Conservation (phyloP, 148 eudicot species). For the Euryodendron excelsum region DNA sequence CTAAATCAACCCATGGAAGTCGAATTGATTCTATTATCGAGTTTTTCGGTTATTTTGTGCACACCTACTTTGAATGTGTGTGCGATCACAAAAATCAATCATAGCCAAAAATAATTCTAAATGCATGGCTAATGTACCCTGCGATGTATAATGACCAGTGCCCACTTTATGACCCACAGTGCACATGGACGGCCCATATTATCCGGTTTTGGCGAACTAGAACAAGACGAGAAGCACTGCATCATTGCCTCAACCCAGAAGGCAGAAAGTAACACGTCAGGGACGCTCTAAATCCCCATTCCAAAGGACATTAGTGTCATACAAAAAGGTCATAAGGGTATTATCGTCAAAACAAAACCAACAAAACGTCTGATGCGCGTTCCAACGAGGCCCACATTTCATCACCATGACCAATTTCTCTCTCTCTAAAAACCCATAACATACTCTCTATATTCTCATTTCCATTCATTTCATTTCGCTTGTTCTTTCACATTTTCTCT, state of each 20-base stretch:
- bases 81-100: too few relatives aligned
- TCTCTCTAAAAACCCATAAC: neutral
- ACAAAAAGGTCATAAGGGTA: constrained; percentile 19
- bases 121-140: too few relatives aligned
- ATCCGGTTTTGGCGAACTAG: neutral
- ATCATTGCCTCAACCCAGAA: neutral
- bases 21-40: too few relatives aligned
- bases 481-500: neutral
- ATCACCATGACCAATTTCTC: constrained; percentile 37
- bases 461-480: too few relatives aligned
- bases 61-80: too few relatives aligned
- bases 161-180: too few relatives aligned
- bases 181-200: too few relatives aligned
- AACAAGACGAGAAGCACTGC: neutral
- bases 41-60: too few relatives aligned
- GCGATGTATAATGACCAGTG: too few relatives aligned
- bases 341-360: constrained; percentile 9
- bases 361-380: constrained; percentile 16
- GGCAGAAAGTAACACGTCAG: neutral
- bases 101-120: too few relatives aligned
- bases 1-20: too few relatives aligned
- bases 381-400: constrained; percentile 22
- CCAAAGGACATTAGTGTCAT: constrained; percentile 4
- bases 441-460: neutral
- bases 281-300: neutral